phyloP scores from a whole-genome alignment of 2,329 filamentous ascomycete species.

The Fusarium pseudocircinatum region DNA sequence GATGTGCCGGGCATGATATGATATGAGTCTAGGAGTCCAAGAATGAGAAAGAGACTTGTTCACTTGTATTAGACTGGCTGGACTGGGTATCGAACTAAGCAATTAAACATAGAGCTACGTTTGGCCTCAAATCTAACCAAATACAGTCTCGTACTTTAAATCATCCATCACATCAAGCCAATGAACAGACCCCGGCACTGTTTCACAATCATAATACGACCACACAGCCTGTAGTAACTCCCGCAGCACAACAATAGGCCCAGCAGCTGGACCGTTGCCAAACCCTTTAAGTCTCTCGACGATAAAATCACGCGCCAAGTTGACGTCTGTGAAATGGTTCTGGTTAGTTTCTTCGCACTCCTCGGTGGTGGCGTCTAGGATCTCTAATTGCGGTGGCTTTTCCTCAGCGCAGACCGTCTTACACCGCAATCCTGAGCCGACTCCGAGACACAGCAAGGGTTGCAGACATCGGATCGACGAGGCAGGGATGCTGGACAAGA shows the following conservation, averaged over 20 bases:
- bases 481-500: slow-evolving; percentile 9
- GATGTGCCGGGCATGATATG: not conserved
- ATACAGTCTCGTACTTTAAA: slow-evolving; percentile 29
- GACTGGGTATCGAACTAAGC: not conserved
- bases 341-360: not conserved
- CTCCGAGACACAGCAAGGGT: slow-evolving; percentile 17
- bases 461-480: slow-evolving; percentile 22
- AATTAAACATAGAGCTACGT: not conserved
- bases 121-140: slow-evolving; percentile 10
- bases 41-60: not conserved
- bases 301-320: slow-evolving; percentile 18
- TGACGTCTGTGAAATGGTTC: slow-evolving; percentile 4
- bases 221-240: slow-evolving; percentile 26
- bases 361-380: not conserved
- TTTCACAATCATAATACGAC: slow-evolving; percentile 27
- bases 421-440: slow-evolving; percentile 18
- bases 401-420: slow-evolving; percentile 11
- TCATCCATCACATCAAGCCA: slow-evolving; percentile 29
- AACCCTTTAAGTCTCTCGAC: slow-evolving; percentile 13
- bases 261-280: not conserved
- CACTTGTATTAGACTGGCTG: no score
- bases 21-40: not conserved
- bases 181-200: slow-evolving; percentile 14
- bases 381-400: not conserved
- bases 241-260: slow-evolving; percentile 21